Evolutionary conservation across 495 filamentous ascomycete species (phyloP).

Genomic region (Penicillium angulare): DNA sequence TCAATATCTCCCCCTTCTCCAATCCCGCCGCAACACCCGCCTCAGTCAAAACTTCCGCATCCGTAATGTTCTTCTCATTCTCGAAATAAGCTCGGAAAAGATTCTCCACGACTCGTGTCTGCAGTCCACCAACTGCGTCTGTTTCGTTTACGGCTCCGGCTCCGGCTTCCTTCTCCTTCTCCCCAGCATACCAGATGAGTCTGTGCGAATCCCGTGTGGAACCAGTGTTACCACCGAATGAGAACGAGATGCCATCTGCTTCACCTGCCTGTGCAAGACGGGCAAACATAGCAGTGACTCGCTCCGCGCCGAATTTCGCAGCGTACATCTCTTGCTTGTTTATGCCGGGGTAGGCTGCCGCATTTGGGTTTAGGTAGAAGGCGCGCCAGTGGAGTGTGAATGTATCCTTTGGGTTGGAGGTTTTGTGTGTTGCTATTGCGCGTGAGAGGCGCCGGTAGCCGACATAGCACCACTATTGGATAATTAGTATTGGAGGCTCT

Average conservation of each 20-base stretch:
- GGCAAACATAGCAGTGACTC: conserved; percentile 52
- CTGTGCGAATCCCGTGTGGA: conserved; percentile 76
- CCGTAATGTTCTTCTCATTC: conserved; percentile 73
- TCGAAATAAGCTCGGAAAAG: conserved; percentile 77
- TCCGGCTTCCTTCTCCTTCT: not conserved
- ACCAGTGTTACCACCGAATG: conserved; percentile 70
- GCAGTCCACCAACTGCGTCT: conserved; percentile 41
- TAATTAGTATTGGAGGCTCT: not conserved
- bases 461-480: conserved; percentile 68
- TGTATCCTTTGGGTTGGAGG: conserved; percentile 59
- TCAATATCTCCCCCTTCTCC: conserved; percentile 54
- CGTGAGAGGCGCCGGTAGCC: conserved; percentile 70
- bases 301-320: conserved; percentile 58
- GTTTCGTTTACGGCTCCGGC: not conserved
- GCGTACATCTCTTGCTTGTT: conserved; percentile 57
- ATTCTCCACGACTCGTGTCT: conserved; percentile 64
- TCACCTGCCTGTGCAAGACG: conserved; percentile 59
- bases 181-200: conserved; percentile 62
- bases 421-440: conserved; percentile 66
- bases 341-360: conserved; percentile 51
- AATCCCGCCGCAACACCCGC: conserved; percentile 64
- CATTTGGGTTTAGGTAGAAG: conserved; percentile 74
- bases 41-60: conserved; percentile 54
- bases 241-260: conserved; percentile 68
- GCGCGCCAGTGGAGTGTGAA: conserved; percentile 73